Percentiles rank a stretch among this genome's conserved stretches.
Evolutionary conservation across 441 rosid genomes (phyloP).

Genomic region (Euphorbia neoarborescens): DNA sequence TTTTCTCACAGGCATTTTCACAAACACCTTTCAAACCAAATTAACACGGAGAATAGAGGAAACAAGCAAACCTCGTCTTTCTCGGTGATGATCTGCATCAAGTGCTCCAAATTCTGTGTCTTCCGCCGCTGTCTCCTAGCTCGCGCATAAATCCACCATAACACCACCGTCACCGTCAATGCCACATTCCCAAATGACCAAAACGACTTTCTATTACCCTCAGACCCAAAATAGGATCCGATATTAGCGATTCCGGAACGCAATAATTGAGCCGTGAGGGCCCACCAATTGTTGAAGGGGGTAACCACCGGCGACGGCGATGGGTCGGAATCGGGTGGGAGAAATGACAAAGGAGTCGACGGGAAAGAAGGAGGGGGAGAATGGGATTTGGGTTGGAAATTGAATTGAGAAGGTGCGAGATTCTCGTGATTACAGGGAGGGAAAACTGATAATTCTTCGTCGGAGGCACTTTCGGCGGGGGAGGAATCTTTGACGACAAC

Average conservation of each 20-base stretch:
- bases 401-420: conserved; percentile 27
- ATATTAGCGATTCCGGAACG: conserved; percentile 34
- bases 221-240: conserved; percentile 20
- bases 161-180: conserved; percentile 25
- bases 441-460: conserved; percentile 35
- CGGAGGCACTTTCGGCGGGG: background rate
- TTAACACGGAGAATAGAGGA: too few species aligned
- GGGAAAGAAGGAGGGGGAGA: background rate
- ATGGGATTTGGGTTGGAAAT: background rate
- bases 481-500: conserved; percentile 38
- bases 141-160: conserved; percentile 49
- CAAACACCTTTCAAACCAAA: conserved; percentile 13
- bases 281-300: conserved; percentile 29
- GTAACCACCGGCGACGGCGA: conserved; percentile 10
- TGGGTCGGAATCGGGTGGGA: background rate
- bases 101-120: conserved; percentile 23
- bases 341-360: background rate
- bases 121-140: conserved; percentile 27
- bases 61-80: conserved; percentile 55
- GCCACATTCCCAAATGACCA: conserved; percentile 29
- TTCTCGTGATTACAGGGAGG: conserved; percentile 76
- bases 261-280: conserved; percentile 29
- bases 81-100: conserved; percentile 41
- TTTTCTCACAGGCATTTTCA: conserved; percentile 11
- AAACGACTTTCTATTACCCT: conserved; percentile 16